A percentile compares a stretch with the other conserved stretches of the same genome.
phyloP scores from a whole-genome alignment of 2,329 filamentous ascomycete species.

The Colletotrichum tamarilloi region DNA sequence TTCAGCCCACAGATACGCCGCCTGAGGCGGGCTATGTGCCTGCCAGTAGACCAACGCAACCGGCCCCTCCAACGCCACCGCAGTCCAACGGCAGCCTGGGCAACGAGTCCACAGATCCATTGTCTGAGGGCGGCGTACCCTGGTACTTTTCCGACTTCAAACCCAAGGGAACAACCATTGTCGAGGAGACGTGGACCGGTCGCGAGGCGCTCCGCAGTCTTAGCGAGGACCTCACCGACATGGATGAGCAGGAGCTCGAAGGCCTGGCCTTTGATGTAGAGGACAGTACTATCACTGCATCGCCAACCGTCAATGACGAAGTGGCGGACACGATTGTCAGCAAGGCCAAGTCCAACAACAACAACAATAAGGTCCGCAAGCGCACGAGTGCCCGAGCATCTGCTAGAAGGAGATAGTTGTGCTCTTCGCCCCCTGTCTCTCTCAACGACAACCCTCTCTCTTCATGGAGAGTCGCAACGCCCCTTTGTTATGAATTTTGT shows the following conservation, averaged over 20 bases:
- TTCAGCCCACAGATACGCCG: conserved; percentile 53
- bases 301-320: conserved; percentile 40
- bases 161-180: conserved; percentile 80
- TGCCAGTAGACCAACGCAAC: conserved; percentile 45
- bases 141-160: conserved; percentile 91
- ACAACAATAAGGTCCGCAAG: conserved; percentile 43
- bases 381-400: conserved; percentile 46
- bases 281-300: conserved; percentile 57
- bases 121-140: conserved; percentile 81
- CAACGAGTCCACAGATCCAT: conserved; percentile 59
- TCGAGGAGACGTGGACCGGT: conserved; percentile 79
- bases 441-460: background rate
- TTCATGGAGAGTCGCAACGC: background rate
- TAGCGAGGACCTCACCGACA: conserved; percentile 89
- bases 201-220: conserved; percentile 74
- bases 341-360: conserved; percentile 43
- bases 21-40: conserved; percentile 59
- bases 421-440: background rate
- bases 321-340: conserved; percentile 37
- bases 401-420: conserved; percentile 44
- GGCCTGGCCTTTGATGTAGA: conserved; percentile 70
- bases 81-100: conserved; percentile 70
- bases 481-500: conserved; percentile 9
- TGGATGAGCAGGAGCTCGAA: conserved; percentile 90
- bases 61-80: conserved; percentile 73